Conservation (phyloP, 805 yeast genomes). For the Suhomyces emberorum region DNA sequence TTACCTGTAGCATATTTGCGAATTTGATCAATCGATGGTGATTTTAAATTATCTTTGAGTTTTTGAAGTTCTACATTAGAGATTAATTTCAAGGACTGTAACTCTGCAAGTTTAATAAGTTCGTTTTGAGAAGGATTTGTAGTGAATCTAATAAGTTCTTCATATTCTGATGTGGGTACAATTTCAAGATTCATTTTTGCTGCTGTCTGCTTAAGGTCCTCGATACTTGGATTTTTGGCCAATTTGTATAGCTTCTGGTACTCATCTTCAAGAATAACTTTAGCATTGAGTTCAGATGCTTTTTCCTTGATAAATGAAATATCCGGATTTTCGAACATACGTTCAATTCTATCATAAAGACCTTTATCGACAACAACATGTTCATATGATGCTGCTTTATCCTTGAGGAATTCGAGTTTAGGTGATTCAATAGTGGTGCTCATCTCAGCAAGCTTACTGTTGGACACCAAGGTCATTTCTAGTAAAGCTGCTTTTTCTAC, state of each 20-base stretch:
- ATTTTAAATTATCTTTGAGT: no score
- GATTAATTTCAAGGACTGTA: no score
- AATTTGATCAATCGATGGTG: conserved; percentile 13
- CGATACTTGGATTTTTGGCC: conserved; percentile 14
- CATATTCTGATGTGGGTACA: neutral
- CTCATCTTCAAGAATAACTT: conserved; percentile 18
- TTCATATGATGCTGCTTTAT: conserved; percentile 11
- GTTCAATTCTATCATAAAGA: no score
- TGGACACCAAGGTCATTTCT: no score
- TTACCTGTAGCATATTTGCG: conserved; percentile 11
- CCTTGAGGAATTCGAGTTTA: conserved; percentile 12
- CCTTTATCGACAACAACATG: conserved; percentile 12
- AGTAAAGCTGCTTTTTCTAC: no score
- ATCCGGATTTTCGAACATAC: conserved; percentile 14
- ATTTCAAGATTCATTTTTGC: no score
- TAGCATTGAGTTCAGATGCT: conserved; percentile 4
- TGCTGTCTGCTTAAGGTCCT: conserved; percentile 8
- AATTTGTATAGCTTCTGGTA: conserved; percentile 11
- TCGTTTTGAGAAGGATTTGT: no score
- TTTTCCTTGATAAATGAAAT: conserved; percentile 12
- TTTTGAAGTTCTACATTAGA: no score
- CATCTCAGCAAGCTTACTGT: no score
- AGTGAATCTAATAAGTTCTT: no score
- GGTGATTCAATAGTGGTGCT: conserved; percentile 11
- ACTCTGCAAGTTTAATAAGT: no score